These are phyloP conservation scores for Metschnikowia matae DNA, from an alignment of 805 yeast species.

Conservation along the genomic window DNA sequence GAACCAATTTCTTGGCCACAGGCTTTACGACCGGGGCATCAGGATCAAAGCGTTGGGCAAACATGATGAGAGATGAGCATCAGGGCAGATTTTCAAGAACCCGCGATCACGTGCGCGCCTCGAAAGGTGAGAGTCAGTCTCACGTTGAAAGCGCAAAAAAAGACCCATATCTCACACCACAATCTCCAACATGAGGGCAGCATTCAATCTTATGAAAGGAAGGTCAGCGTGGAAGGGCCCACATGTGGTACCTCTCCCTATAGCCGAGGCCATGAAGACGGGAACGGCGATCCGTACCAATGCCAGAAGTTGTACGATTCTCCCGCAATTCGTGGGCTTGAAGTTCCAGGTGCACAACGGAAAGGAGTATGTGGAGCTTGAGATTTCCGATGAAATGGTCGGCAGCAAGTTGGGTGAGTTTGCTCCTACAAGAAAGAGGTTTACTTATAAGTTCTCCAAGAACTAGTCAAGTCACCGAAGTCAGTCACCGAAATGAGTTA, in stretches of 20 bases:
- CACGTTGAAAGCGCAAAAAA: not conserved
- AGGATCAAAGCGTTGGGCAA: conserved; percentile 65
- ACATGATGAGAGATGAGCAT: conserved; percentile 37
- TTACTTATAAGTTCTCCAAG: conserved; percentile 75
- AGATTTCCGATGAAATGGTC: conserved; percentile 91
- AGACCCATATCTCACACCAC: no score
- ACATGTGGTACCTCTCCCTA: conserved; percentile 90
- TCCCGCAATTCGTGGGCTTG: conserved; percentile 94
- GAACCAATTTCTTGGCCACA: conserved; percentile 8
- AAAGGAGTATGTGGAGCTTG: conserved; percentile 83
- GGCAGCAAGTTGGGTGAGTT: conserved; percentile 94
- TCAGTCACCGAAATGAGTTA: no score
- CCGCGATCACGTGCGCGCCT: conserved; percentile 7
- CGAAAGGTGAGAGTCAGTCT: not conserved
- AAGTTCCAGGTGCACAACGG: conserved; percentile 96
- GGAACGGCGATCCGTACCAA: conserved; percentile 92
- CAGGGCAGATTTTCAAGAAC: conserved; percentile 4
- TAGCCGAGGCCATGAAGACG: conserved; percentile 74
- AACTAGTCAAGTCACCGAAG: conserved; percentile 38
- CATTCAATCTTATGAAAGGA: conserved; percentile 27
- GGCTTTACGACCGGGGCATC: conserved; percentile 18
- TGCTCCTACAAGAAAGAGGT: conserved; percentile 89
- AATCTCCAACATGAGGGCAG: conserved; percentile 28
- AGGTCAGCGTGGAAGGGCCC: conserved; percentile 65
- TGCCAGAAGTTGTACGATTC: conserved; percentile 88